Conservation (phyloP, 208 protist species). For the Acanthamoeba healyi region DNA sequence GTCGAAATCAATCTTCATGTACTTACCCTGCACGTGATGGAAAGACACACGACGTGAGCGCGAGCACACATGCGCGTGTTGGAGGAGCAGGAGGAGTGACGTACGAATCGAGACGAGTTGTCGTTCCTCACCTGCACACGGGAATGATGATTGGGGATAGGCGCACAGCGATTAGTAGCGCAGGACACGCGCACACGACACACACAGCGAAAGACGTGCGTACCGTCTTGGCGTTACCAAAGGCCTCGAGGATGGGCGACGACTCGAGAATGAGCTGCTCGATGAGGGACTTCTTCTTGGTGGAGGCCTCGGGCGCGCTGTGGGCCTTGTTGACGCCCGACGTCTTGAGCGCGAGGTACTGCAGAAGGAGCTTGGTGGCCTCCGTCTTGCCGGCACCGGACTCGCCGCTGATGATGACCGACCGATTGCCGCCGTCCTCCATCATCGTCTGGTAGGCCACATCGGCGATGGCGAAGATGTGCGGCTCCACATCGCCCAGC, state of each 20-base stretch:
- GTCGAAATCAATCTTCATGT: conserved; percentile 87
- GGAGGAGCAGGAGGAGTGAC: neutral
- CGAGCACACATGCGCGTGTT: neutral
- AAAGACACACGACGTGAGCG: conserved; percentile 4
- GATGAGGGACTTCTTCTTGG: conserved; percentile 72
- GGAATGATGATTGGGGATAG: too few relatives aligned
- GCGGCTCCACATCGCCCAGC: conserved; percentile 73
- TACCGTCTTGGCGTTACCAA: conserved; percentile 88
- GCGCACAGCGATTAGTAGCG: too few relatives aligned
- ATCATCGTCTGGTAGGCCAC: conserved; percentile 73
- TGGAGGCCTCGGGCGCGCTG: neutral
- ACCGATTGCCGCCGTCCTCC: conserved; percentile 46
- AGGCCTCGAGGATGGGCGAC: conserved; percentile 91
- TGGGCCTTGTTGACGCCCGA: conserved; percentile 68
- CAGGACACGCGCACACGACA: too few relatives aligned
- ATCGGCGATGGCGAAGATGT: conserved; percentile 85
- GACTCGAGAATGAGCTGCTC: conserved; percentile 86
- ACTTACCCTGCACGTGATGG: conserved; percentile 80
- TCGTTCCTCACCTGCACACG: too few relatives aligned
- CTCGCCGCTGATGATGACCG: conserved; percentile 90
- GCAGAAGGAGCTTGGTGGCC: conserved; percentile 86
- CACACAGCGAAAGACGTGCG: too few relatives aligned
- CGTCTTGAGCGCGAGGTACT: conserved; percentile 87
- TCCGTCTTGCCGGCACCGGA: conserved; percentile 94
- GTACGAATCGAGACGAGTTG: conserved; percentile 87